Conservation (phyloP, 2,329 filamentous ascomycete species). For the Emydomyces testavorans region DNA sequence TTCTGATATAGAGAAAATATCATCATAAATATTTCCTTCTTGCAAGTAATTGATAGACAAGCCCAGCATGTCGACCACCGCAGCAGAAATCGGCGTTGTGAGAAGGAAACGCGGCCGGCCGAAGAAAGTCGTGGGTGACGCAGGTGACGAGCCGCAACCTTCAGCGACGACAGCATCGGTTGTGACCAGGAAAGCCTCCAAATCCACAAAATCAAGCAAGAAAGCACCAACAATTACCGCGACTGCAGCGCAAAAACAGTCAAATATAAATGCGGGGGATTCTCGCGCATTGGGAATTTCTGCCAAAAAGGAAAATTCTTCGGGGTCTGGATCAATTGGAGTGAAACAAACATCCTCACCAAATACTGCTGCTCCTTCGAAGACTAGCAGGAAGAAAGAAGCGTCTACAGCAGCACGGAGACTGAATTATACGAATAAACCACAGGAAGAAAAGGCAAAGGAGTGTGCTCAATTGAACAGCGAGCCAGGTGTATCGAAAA, state of each 20-base stretch:
- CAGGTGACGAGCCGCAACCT: not conserved
- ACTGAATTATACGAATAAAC: not conserved
- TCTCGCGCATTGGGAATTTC: too few relatives aligned
- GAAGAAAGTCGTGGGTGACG: slow-evolving; percentile 1
- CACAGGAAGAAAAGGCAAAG: not conserved
- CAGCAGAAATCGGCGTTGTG: slow-evolving; percentile 2
- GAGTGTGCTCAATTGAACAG: not conserved
- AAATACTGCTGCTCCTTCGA: not conserved
- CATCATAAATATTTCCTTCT: too few relatives aligned
- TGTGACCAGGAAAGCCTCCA: slow-evolving; percentile 3
- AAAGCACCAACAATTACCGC: not conserved
- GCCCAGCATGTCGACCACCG: not conserved
- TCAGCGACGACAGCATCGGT: not conserved
- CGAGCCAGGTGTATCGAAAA: not conserved
- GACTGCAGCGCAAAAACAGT: not conserved
- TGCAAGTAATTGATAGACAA: not conserved
- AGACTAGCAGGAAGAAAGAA: not conserved
- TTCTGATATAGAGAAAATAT: too few relatives aligned
- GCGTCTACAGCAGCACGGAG: not conserved
- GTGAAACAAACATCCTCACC: not conserved
- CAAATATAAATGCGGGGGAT: not conserved
- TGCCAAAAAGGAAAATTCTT: not conserved
- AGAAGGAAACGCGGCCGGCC: slow-evolving; percentile 8
- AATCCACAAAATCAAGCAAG: not conserved
- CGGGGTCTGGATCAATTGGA: not conserved